These are phyloP conservation scores for Zasmidium angulare DNA, from an alignment of 2,329 filamentous ascomycete genomes.

Conservation along the genomic window DNA sequence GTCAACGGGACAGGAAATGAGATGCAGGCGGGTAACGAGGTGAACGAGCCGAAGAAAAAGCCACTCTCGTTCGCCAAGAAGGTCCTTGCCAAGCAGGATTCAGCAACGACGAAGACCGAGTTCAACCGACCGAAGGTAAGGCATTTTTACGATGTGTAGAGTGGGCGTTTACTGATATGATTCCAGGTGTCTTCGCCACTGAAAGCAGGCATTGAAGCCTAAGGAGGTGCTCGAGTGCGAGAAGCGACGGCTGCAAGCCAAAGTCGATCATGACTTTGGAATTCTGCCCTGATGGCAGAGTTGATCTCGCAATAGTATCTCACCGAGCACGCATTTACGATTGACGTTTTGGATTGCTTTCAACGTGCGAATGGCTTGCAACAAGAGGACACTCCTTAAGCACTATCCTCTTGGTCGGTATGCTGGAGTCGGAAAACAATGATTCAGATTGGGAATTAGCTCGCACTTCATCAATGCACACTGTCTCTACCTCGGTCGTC, in stretches of 20 bases:
- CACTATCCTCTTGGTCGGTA: slow-evolving; percentile 5
- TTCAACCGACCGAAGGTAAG: slow-evolving; percentile 28
- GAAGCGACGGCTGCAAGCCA: not conserved
- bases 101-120: slow-evolving; percentile 22
- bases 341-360: not conserved
- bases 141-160: not conserved
- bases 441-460: slow-evolving; percentile 4
- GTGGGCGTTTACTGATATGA: not conserved
- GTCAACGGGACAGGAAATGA: slow-evolving; percentile 20
- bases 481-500: slow-evolving; percentile 4
- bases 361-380: not conserved
- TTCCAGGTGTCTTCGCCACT: slow-evolving; percentile 29
- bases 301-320: not conserved
- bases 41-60: slow-evolving; percentile 5
- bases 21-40: slow-evolving; percentile 9
- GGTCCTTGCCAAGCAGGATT: slow-evolving; percentile 20
- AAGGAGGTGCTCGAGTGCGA: not conserved
- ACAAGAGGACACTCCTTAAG: not conserved
- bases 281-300: not conserved
- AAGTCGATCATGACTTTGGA: not conserved
- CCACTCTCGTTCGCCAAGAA: slow-evolving; percentile 20
- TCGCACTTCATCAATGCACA: slow-evolving; percentile 1
- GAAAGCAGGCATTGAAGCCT: slow-evolving; percentile 23
- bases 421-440: not conserved
- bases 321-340: not conserved